These are phyloP conservation scores for Leucosporidium creatinivorum DNA, from an alignment of 768 basidiomycete genomes.

Conservation along the genomic window DNA sequence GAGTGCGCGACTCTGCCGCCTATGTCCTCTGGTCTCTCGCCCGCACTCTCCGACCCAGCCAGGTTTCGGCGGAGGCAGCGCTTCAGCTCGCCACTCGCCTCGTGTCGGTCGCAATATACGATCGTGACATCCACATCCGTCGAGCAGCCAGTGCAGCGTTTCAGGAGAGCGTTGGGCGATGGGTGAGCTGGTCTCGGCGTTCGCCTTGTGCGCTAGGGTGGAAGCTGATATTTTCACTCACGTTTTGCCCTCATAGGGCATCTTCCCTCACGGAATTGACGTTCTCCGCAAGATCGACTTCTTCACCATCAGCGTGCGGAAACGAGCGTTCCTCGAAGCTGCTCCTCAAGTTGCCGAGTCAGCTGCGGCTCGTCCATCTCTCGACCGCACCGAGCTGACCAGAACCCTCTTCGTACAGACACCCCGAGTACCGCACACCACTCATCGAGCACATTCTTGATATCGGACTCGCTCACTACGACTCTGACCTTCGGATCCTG, in stretches of 20 bases:
- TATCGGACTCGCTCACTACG: constrained; percentile 82
- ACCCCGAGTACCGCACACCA: constrained; percentile 62
- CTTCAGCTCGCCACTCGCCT: constrained; percentile 60
- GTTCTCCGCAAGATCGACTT: constrained; percentile 88
- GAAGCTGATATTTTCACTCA: too few relatives aligned
- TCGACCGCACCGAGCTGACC: too few relatives aligned
- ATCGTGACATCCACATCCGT: constrained; percentile 89
- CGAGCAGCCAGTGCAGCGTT: constrained; percentile 95
- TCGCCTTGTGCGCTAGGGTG: not conserved
- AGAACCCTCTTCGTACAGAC: constrained; percentile 52
- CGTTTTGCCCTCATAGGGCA: constrained; percentile 57
- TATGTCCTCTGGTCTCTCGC: constrained; percentile 95
- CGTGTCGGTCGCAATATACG: constrained; percentile 73
- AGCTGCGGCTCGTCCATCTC: not conserved
- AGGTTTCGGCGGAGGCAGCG: constrained; percentile 55
- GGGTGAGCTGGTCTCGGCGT: constrained; percentile 51
- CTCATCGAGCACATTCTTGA: constrained; percentile 66
- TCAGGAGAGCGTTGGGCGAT: constrained; percentile 91
- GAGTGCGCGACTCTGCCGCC: constrained; percentile 85
- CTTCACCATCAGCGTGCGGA: constrained; percentile 78
- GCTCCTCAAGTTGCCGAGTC: constrained; percentile 20
- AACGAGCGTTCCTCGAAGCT: constrained; percentile 51
- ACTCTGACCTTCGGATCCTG: constrained; percentile 65
- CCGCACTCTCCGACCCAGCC: constrained; percentile 58
- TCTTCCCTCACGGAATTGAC: constrained; percentile 91